These are phyloP conservation scores for Cryptococcus depauperatus DNA, from an alignment of 1,284 basidiomycete species.

Conservation along the genomic window DNA sequence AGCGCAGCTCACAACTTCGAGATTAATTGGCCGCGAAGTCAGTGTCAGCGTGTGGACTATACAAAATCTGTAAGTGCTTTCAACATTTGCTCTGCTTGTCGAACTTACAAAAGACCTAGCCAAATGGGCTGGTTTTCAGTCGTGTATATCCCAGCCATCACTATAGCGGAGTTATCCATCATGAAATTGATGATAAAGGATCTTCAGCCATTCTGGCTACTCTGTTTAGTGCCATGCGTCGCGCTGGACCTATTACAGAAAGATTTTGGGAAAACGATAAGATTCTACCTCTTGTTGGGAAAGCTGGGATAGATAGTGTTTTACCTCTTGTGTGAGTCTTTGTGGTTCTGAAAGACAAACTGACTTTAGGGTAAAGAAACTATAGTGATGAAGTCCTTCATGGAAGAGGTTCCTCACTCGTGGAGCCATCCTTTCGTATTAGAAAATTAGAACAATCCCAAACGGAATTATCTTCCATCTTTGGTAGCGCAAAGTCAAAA, in stretches of 20 bases:
- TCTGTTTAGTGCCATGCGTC: constrained; percentile 13
- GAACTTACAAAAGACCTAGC: too few relatives aligned
- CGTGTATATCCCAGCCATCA: neutral
- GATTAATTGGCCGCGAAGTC: constrained; percentile 1
- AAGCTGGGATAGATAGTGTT: too few relatives aligned
- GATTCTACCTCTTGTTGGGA: constrained; percentile 10
- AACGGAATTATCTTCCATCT: too few relatives aligned
- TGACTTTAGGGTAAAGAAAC: too few relatives aligned
- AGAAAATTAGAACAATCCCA: too few relatives aligned
- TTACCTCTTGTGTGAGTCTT: too few relatives aligned
- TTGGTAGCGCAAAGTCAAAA: too few relatives aligned
- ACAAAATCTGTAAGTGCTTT: neutral
- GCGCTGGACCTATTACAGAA: constrained; percentile 12
- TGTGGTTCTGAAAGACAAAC: too few relatives aligned
- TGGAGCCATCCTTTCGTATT: too few relatives aligned
- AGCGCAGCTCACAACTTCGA: neutral
- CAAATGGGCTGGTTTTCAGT: neutral
- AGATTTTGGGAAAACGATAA: constrained; percentile 17
- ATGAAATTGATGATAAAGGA: neutral
- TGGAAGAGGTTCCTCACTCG: too few relatives aligned
- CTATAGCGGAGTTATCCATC: neutral
- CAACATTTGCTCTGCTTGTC: neutral
- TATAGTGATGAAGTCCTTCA: too few relatives aligned
- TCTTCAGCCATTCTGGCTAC: constrained; percentile 1
- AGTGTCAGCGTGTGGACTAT: neutral